Conservation (phyloP, 352 stramenopile genomes). For the Phytophthora sp. region DNA sequence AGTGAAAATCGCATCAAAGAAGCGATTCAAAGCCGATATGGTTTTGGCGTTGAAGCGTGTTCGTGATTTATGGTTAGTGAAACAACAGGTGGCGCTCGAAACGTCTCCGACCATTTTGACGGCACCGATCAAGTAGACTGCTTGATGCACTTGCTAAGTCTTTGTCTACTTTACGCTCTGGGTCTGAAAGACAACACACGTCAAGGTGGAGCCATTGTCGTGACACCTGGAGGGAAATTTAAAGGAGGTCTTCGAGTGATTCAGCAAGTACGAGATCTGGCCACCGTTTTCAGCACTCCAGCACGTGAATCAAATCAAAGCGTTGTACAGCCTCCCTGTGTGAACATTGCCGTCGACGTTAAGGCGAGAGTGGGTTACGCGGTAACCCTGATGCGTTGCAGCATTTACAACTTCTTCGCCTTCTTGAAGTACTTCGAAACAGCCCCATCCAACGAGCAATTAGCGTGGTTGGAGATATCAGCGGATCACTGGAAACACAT, state of each 20-base stretch:
- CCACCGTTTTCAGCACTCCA: no score
- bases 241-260: background rate
- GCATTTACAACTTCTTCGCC: no score
- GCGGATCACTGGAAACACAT: no score
- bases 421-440: no score
- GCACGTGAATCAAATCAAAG: no score
- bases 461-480: no score
- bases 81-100: background rate
- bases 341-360: no score
- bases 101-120: slow-evolving; percentile 8
- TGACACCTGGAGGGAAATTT: slow-evolving; percentile 2
- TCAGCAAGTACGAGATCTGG: no score
- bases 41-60: background rate
- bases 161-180: slow-evolving; percentile 6
- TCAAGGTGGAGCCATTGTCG: background rate
- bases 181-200: slow-evolving; percentile 10
- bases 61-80: slow-evolving; percentile 6
- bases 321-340: no score
- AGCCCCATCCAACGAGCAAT: no score
- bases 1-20: background rate
- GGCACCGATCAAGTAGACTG: slow-evolving; percentile 13
- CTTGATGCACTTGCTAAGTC: background rate
- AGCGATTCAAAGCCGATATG: background rate
- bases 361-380: no score
- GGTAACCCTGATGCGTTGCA: no score